Conservation (phyloP, 345 rosid species). For the Aethionema arabicum region DNA sequence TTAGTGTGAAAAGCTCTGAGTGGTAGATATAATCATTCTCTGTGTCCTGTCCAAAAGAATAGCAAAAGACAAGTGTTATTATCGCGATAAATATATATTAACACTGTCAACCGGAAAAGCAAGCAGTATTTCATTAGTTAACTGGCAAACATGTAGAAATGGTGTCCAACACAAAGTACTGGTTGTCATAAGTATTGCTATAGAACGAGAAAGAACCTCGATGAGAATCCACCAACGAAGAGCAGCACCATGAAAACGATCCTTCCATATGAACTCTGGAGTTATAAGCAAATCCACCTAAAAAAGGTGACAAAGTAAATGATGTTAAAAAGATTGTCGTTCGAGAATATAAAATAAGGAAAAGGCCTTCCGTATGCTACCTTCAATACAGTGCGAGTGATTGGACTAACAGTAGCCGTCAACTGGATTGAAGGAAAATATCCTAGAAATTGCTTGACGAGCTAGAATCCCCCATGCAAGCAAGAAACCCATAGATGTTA, state of each 20-base stretch:
- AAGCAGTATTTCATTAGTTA: slow-evolving; percentile 5
- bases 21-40: slow-evolving; percentile 97
- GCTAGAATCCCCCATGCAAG: slow-evolving; percentile 39
- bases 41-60: slow-evolving; percentile 66
- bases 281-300: slow-evolving; percentile 89
- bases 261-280: slow-evolving; percentile 89
- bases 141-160: slow-evolving; percentile 23
- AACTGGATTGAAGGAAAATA: slow-evolving; percentile 81
- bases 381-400: slow-evolving; percentile 97
- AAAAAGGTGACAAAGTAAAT: slow-evolving; percentile 25
- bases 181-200: slow-evolving; percentile 9
- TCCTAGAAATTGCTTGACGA: slow-evolving; percentile 86
- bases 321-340: slow-evolving; percentile 15
- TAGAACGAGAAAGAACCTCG: slow-evolving; percentile 51
- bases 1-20: slow-evolving; percentile 88
- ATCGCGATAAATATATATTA: slow-evolving; percentile 2
- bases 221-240: slow-evolving; percentile 98
- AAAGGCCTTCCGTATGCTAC: slow-evolving; percentile 40
- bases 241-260: slow-evolving; percentile 85
- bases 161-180: background rate
- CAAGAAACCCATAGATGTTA: slow-evolving; percentile 29
- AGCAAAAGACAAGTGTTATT: slow-evolving; percentile 19
- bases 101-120: slow-evolving; percentile 9
- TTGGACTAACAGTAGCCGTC: slow-evolving; percentile 89
- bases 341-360: slow-evolving; percentile 7